Conservation (phyloP, 208 protist genomes). For the Histomonas meleagridis region DNA sequence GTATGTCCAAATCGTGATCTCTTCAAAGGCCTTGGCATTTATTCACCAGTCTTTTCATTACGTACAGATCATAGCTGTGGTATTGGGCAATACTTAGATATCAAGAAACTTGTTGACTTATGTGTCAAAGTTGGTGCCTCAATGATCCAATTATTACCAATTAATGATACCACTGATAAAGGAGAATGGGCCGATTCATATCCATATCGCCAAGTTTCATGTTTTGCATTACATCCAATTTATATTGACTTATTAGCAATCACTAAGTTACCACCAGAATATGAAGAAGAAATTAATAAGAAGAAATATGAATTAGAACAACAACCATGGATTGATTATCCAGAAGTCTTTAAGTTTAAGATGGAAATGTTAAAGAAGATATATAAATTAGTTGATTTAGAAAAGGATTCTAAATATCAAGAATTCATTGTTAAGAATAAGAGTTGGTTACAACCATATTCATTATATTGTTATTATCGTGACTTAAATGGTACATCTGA, state of each 20-base stretch:
- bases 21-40: background rate
- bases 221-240: conserved; percentile 15
- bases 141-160: background rate
- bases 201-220: background rate
- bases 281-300: background rate
- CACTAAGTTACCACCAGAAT: background rate
- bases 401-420: background rate
- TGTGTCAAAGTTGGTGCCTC: background rate
- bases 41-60: background rate
- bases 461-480: background rate
- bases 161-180: conserved; percentile 11
- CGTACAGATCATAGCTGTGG: background rate
- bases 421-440: background rate
- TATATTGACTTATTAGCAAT: background rate
- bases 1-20: background rate
- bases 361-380: background rate
- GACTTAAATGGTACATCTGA: background rate
- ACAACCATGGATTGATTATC: background rate
- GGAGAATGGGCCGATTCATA: background rate
- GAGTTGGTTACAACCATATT: background rate
- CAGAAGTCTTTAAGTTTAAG: background rate
- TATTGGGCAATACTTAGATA: background rate
- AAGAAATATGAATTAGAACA: background rate
- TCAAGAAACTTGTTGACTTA: background rate
- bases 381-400: background rate